A percentile compares a stretch with the other conserved stretches of the same genome.
phyloP scores from a whole-genome alignment of 2,329 filamentous ascomycete species.

The Xylariaceae sp. region DNA sequence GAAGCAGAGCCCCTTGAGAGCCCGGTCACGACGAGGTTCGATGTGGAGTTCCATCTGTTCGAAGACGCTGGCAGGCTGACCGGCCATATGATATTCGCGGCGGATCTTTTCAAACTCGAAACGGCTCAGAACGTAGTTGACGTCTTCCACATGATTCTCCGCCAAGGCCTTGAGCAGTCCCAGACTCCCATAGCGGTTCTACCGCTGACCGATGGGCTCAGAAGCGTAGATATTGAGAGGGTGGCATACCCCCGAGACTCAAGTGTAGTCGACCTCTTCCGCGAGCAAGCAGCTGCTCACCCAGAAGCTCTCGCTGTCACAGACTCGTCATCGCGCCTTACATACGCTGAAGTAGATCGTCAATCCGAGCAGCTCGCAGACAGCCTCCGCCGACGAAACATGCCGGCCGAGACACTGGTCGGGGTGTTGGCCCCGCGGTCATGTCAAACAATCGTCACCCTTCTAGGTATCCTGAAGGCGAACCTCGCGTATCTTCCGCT shows the following conservation, averaged over 20 bases:
- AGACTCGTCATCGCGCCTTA: constrained; percentile 14
- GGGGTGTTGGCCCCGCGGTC: constrained; percentile 18
- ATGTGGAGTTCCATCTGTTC: constrained; percentile 19
- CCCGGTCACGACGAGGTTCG: constrained; percentile 13
- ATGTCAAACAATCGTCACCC: constrained; percentile 12
- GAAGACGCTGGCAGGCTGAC: constrained; percentile 7
- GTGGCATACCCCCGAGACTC: constrained; percentile 13
- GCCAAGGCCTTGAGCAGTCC: constrained; percentile 9
- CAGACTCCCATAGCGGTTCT: constrained; percentile 12
- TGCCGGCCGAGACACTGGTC: constrained; percentile 20
- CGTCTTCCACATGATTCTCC: constrained; percentile 10
- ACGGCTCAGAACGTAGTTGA: constrained; percentile 8
- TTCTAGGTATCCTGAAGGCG: constrained; percentile 16
- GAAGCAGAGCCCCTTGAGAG: constrained; percentile 9
- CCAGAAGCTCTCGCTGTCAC: constrained; percentile 12
- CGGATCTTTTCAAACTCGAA: constrained; percentile 17
- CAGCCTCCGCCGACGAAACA: constrained; percentile 12
- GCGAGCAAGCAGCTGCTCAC: constrained; percentile 5
- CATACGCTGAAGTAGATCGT: constrained; percentile 18
- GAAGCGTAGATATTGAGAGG: constrained; percentile 9
- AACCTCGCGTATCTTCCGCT: constrained; percentile 16
- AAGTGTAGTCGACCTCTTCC: constrained; percentile 20
- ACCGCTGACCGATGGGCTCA: constrained; percentile 14
- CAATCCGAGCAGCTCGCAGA: constrained; percentile 14
- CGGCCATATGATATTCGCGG: constrained; percentile 13